phyloP scores from a whole-genome alignment of 352 stramenopile species.

The Phytophthora ramorum region DNA sequence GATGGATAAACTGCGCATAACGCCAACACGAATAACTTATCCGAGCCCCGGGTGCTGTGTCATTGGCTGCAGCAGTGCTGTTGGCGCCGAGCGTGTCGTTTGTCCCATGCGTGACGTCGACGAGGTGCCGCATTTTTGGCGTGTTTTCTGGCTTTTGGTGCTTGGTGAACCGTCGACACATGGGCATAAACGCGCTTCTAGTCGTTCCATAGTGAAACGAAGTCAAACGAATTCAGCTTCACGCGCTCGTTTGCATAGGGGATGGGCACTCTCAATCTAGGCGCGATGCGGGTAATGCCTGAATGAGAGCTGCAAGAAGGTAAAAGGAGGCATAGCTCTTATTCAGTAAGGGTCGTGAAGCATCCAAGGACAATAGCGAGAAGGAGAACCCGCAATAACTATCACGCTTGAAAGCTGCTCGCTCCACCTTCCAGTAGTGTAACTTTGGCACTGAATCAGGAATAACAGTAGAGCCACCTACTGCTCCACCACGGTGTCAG shows the following conservation, averaged over 20 bases:
- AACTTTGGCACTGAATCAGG: no score
- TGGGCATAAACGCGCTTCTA: background rate
- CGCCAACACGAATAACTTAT: conserved; percentile 29
- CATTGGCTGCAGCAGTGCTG: conserved; percentile 11
- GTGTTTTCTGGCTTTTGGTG: conserved; percentile 22
- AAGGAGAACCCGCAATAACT: no score
- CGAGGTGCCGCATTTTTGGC: background rate
- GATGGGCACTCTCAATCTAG: background rate
- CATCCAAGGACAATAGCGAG: no score
- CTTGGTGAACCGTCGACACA: conserved; percentile 23
- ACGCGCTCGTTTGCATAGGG: background rate
- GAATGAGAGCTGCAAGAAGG: background rate
- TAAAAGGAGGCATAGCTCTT: background rate
- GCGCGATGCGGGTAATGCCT: background rate
- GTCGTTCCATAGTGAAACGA: conserved; percentile 18
- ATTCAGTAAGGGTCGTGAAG: no score
- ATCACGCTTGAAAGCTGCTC: no score
- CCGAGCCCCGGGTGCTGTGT: background rate
- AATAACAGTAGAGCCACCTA: no score
- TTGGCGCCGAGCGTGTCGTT: conserved; percentile 4
- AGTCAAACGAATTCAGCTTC: conserved; percentile 12
- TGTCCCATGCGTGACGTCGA: conserved; percentile 26
- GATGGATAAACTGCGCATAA: conserved; percentile 31
- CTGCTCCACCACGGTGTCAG: no score
- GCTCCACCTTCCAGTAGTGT: no score